Percentiles rank a stretch among this genome's conserved stretches.
Conservation (phyloP, 2,329 filamentous ascomycete species). For the Biscogniauxia mediterranea region DNA sequence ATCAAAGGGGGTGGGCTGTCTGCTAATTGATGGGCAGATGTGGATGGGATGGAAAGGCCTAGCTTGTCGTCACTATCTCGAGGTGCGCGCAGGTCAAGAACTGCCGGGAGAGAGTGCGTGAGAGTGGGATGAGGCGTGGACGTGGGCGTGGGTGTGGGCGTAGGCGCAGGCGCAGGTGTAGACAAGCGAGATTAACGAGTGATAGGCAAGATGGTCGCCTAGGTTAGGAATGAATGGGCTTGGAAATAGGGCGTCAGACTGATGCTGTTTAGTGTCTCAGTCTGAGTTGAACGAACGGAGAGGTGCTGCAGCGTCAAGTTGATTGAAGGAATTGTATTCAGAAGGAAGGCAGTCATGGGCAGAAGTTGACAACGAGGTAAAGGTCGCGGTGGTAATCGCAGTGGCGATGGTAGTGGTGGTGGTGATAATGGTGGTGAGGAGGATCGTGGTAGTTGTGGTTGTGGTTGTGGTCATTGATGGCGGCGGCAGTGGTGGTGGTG, state of each 20-base stretch:
- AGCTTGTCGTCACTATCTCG: background rate
- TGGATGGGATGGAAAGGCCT: constrained; percentile 10
- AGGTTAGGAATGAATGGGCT: background rate
- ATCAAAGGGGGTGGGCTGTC: constrained; percentile 2
- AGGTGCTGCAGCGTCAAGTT: background rate
- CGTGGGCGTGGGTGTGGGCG: too few species aligned
- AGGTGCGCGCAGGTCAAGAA: background rate
- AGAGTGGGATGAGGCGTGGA: background rate
- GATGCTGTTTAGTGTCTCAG: background rate
- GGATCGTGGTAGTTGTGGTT: too few species aligned
- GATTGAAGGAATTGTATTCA: background rate
- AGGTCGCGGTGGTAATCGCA: background rate
- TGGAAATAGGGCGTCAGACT: background rate
- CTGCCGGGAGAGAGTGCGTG: background rate
- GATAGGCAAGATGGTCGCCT: background rate
- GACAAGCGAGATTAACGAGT: background rate
- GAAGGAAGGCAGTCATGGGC: background rate
- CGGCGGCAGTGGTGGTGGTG: background rate
- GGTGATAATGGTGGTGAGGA: too few species aligned
- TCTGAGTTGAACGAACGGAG: background rate
- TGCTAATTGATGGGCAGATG: constrained; percentile 2
- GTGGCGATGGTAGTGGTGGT: too few species aligned
- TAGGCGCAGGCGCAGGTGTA: background rate
- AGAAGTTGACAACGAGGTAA: too few species aligned
- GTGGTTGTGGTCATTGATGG: too few species aligned